Conservation (phyloP, 1,139 yeast species). For the Protomyces macrosporus region DNA sequence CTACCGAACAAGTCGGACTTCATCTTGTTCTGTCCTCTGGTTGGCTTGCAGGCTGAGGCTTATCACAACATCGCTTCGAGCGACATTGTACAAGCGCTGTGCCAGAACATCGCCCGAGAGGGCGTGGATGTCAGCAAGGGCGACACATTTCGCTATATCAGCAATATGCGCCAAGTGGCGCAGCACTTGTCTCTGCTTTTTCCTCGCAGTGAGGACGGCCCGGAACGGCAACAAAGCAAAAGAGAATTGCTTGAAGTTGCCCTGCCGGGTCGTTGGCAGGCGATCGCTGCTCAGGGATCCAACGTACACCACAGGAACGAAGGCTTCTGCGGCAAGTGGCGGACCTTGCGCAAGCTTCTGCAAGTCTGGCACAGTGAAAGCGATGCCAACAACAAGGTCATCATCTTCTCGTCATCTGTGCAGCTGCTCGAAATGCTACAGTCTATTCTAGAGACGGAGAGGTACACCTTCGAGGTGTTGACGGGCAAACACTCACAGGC, state of each 20-base stretch:
- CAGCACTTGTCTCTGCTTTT: slow-evolving; percentile 76
- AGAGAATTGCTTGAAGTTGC: slow-evolving; percentile 23
- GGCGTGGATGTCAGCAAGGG: slow-evolving; percentile 95
- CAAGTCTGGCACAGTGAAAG: slow-evolving; percentile 37
- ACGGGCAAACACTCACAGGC: slow-evolving; percentile 95
- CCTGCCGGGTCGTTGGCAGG: slow-evolving; percentile 28
- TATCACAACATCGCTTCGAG: slow-evolving; percentile 85
- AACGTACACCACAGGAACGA: slow-evolving; percentile 29
- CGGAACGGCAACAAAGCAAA: slow-evolving; percentile 78
- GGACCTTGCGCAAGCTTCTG: slow-evolving; percentile 38
- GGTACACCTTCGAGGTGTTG: slow-evolving; percentile 79
- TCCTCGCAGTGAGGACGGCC: slow-evolving; percentile 45
- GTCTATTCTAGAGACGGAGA: slow-evolving; percentile 82
- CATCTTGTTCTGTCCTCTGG: slow-evolving; percentile 86
- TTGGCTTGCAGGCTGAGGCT: slow-evolving; percentile 90
- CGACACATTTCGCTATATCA: slow-evolving; percentile 84
- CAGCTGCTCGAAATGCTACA: slow-evolving; percentile 84
- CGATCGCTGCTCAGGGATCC: slow-evolving; percentile 18
- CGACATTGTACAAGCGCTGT: slow-evolving; percentile 83
- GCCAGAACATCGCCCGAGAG: slow-evolving; percentile 35
- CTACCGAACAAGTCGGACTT: slow-evolving; percentile 80
- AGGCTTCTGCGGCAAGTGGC: slow-evolving; percentile 38
- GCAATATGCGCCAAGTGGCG: slow-evolving; percentile 88
- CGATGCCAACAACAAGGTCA: slow-evolving; percentile 56
- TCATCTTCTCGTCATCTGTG: slow-evolving; percentile 90